These are phyloP conservation scores for Cicer cuneatum DNA, from an alignment of 306 rosid genomes.

Conservation along the genomic window DNA sequence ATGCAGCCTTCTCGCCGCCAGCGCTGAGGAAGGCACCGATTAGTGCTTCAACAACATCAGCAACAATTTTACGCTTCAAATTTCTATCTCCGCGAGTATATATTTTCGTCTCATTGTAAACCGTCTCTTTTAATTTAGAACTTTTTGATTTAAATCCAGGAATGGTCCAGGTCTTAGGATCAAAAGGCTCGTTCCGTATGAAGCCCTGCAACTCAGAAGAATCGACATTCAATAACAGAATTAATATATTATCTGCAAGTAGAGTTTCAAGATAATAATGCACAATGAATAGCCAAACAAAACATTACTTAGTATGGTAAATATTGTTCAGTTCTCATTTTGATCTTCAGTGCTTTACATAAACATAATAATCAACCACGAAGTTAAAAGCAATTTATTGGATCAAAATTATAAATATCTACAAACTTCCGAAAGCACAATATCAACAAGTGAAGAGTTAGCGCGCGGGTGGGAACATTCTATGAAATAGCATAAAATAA, in stretches of 20 bases:
- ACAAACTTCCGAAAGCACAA: conserved; percentile 2
- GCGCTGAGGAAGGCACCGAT: conserved; percentile 83
- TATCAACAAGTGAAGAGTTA: conserved; percentile 8
- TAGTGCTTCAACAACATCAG: conserved; percentile 93
- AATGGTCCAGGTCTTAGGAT: conserved; percentile 69
- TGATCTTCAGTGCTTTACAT: too few relatives aligned
- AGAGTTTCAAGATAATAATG: conserved; percentile 16
- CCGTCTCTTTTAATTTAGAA: conserved; percentile 45
- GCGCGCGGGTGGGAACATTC: not conserved
- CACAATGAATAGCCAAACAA: not conserved
- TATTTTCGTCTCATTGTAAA: conserved; percentile 34
- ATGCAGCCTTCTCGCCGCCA: conserved; percentile 75
- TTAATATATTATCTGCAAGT: conserved; percentile 3
- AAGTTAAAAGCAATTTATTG: conserved; percentile 3
- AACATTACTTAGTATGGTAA: too few relatives aligned
- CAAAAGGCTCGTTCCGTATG: conserved; percentile 66
- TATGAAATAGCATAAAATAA: conserved; percentile 2
- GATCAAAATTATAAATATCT: conserved; percentile 5
- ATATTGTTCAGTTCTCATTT: too few relatives aligned
- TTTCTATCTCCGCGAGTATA: conserved; percentile 58
- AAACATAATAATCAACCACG: conserved; percentile 18
- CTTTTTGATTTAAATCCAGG: conserved; percentile 59
- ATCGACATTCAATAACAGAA: not conserved
- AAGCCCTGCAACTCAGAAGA: conserved; percentile 69
- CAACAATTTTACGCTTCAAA: conserved; percentile 60